Evolutionary conservation across 768 basidiomycete species (phyloP).

Genomic region (Clavulina sp.): DNA sequence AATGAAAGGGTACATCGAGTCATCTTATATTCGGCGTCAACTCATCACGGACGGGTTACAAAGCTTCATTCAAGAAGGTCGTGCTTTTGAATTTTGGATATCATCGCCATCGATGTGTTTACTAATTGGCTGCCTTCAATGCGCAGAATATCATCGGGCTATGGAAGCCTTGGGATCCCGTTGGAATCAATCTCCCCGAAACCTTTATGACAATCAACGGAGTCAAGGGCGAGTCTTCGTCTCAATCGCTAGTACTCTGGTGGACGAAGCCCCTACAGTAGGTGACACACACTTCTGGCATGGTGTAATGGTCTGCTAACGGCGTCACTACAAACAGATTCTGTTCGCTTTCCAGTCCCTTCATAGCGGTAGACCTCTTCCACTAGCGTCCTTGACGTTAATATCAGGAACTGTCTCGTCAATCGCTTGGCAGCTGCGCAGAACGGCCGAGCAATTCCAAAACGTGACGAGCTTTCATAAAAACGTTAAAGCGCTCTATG

Average conservation of each 20-base stretch:
- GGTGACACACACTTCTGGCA: too few species aligned
- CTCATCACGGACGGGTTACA: not conserved
- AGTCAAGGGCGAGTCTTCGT: too few species aligned
- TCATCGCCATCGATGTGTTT: not conserved
- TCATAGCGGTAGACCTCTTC: too few species aligned
- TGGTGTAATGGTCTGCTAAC: too few species aligned
- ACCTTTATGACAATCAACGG: not conserved
- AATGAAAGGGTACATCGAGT: not conserved
- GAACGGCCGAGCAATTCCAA: too few species aligned
- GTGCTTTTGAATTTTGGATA: not conserved
- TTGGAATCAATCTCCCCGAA: not conserved
- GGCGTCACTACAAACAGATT: too few species aligned
- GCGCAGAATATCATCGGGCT: not conserved
- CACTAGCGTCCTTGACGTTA: too few species aligned
- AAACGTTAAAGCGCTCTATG: slow-evolving; percentile 4
- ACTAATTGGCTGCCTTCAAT: not conserved
- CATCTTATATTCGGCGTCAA: not conserved
- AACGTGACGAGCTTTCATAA: too few species aligned
- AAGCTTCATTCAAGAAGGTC: not conserved
- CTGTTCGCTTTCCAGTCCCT: too few species aligned
- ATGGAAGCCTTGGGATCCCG: not conserved
- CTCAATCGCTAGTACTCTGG: too few species aligned
- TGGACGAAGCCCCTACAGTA: not conserved
- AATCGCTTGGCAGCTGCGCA: too few species aligned
- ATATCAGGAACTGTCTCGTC: too few species aligned